These are phyloP conservation scores for Xylaria sp. DNA, from an alignment of 495 filamentous ascomycete species.

Conservation along the genomic window DNA sequence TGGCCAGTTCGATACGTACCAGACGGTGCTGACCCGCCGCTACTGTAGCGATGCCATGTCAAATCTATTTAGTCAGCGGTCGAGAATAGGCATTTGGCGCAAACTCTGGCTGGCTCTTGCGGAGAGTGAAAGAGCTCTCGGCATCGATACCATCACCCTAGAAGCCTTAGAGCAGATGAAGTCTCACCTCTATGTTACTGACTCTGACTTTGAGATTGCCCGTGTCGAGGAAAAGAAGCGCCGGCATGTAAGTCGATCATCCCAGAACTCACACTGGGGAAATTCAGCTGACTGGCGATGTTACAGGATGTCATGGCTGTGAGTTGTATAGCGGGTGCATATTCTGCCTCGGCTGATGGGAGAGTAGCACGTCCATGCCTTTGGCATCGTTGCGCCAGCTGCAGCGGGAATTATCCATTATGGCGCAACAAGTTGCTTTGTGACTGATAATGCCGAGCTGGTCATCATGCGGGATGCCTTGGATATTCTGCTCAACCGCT, in stretches of 20 bases:
- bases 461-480: constrained; percentile 79
- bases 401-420: constrained; percentile 90
- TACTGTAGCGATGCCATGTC: constrained; percentile 71
- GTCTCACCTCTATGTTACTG: constrained; percentile 72
- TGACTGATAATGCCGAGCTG: constrained; percentile 52
- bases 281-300: constrained; percentile 2
- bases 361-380: constrained; percentile 68
- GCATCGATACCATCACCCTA: constrained; percentile 65
- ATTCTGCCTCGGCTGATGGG: background rate
- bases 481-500: constrained; percentile 80
- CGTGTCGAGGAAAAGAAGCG: constrained; percentile 80
- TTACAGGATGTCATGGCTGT: constrained; percentile 49
- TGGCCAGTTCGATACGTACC: constrained; percentile 40
- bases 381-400: constrained; percentile 65
- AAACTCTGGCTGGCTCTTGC: constrained; percentile 84
- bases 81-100: constrained; percentile 78
- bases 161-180: constrained; percentile 80
- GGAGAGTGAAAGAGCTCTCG: constrained; percentile 78
- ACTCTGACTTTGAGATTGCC: constrained; percentile 79
- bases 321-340: constrained; percentile 6
- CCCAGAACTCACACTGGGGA: constrained; percentile 62
- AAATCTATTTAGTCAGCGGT: constrained; percentile 72
- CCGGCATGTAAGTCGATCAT: constrained; percentile 50
- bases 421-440: constrained; percentile 47
- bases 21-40: constrained; percentile 75